phyloP scores from a whole-genome alignment of 306 rosid species.

The Geum urbanum region DNA sequence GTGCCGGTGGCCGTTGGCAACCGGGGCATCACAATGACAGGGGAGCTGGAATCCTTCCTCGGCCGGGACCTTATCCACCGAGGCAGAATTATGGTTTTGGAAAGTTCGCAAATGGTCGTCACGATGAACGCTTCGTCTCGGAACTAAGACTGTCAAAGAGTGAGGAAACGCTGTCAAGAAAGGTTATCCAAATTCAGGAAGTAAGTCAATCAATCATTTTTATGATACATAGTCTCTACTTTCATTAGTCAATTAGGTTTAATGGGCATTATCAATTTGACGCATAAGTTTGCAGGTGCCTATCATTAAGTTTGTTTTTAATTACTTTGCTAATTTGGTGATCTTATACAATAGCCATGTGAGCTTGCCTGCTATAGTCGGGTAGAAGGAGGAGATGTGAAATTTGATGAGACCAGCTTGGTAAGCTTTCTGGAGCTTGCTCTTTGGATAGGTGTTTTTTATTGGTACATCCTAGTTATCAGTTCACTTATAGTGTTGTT shows the following conservation, averaged over 20 bases:
- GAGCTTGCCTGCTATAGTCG: conserved; percentile 89
- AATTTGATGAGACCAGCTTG: conserved; percentile 79
- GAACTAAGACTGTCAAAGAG: conserved; percentile 83
- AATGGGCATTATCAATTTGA: background rate
- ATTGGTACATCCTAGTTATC: background rate
- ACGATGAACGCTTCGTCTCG: conserved; percentile 78
- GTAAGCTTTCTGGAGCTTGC: conserved; percentile 42
- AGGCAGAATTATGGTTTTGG: conserved; percentile 71
- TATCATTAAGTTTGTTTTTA: background rate
- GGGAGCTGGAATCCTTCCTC: conserved; percentile 88
- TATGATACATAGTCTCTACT: background rate
- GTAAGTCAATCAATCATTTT: conserved; percentile 20
- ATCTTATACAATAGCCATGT: conserved; percentile 56
- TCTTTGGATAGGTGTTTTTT: background rate
- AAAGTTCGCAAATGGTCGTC: conserved; percentile 62
- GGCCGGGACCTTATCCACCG: conserved; percentile 87
- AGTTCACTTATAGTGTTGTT: background rate
- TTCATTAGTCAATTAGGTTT: background rate
- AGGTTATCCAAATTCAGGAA: conserved; percentile 51
- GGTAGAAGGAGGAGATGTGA: conserved; percentile 82
- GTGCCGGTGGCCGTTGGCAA: conserved; percentile 41
- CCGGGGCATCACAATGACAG: conserved; percentile 59
- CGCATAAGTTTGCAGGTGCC: background rate
- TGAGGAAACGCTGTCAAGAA: conserved; percentile 52
- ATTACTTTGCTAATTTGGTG: conserved; percentile 18